phyloP scores from a whole-genome alignment of 768 basidiomycete species.

The Cyclocybe cylindracea region DNA sequence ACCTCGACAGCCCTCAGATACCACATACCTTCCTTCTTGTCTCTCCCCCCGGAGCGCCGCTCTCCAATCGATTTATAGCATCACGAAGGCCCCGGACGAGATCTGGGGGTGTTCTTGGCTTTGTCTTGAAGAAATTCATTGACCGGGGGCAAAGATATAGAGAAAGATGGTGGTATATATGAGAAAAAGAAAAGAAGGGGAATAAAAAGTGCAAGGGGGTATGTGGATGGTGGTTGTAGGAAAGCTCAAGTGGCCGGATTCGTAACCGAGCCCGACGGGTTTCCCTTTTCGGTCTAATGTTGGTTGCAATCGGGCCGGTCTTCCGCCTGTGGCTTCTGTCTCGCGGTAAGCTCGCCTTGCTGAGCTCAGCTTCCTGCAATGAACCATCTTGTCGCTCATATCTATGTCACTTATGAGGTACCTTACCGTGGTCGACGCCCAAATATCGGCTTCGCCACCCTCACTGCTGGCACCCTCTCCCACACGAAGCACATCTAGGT shows the following conservation, averaged over 20 bases:
- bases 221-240: constrained; percentile 11
- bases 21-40: constrained; percentile 72
- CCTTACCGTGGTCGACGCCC: too few relatives aligned
- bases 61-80: constrained; percentile 75
- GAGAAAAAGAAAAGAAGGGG: constrained; percentile 6
- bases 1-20: background rate
- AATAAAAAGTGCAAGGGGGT: constrained; percentile 2
- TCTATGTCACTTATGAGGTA: too few relatives aligned
- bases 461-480: too few relatives aligned
- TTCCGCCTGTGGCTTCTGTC: too few relatives aligned
- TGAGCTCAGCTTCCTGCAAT: too few relatives aligned
- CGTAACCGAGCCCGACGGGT: constrained; percentile 16
- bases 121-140: constrained; percentile 98
- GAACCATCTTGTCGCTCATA: too few relatives aligned
- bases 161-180: constrained; percentile 7
- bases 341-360: too few relatives aligned
- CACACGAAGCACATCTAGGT: too few relatives aligned
- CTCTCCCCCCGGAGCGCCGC: constrained; percentile 73
- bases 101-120: constrained; percentile 84
- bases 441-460: too few relatives aligned
- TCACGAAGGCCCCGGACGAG: constrained; percentile 82
- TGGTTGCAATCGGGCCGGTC: background rate
- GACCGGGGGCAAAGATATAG: background rate
- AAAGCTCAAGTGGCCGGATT: constrained; percentile 10
- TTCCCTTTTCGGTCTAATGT: constrained; percentile 21